These are phyloP conservation scores for Manihot esculenta DNA, from an alignment of 441 rosid genomes.

Conservation along the genomic window DNA sequence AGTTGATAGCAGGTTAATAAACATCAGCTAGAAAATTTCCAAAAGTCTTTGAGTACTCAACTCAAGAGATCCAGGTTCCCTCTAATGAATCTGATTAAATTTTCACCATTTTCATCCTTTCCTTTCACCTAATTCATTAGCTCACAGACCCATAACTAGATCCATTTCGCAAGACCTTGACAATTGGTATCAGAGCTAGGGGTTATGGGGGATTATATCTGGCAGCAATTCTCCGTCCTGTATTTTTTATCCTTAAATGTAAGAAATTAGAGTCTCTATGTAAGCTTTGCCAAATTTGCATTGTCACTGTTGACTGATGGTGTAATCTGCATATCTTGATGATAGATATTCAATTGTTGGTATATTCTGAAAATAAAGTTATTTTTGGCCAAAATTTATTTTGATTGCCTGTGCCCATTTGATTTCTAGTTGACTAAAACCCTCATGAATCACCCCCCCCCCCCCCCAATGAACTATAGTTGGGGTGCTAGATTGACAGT, in stretches of 20 bases:
- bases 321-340: not conserved
- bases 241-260: not conserved
- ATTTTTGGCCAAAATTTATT: not conserved
- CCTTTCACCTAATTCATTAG: no score
- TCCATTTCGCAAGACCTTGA: no score
- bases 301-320: not conserved
- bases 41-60: no score
- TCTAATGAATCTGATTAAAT: no score
- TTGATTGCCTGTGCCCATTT: not conserved
- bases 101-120: no score
- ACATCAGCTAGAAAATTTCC: no score
- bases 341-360: not conserved
- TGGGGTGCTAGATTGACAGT: not conserved
- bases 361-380: not conserved
- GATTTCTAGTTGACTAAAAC: not conserved
- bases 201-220: no score
- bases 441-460: not conserved
- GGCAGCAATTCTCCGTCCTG: no score
- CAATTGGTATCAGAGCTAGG: no score
- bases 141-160: no score
- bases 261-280: not conserved
- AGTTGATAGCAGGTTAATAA: no score
- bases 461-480: not conserved
- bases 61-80: no score
- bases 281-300: not conserved